Conservation (phyloP, 169 alveolate genomes). For the Besnoitia besnoiti region DNA sequence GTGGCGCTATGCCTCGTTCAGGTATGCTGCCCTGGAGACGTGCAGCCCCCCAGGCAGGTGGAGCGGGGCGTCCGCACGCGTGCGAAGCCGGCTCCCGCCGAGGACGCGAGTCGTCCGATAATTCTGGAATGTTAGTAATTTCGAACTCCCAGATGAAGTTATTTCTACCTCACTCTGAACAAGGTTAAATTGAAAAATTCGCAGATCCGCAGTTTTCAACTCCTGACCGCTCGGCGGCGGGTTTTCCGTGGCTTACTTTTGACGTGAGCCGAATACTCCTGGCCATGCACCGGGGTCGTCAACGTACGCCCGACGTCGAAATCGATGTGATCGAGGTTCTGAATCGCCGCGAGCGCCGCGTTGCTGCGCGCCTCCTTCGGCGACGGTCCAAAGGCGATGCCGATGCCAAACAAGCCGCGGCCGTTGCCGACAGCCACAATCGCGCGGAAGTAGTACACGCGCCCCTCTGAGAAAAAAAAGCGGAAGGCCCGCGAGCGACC, state of each 20-base stretch:
- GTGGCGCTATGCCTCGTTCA: too few species aligned
- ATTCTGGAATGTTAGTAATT: too few species aligned
- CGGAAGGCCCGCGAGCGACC: neutral
- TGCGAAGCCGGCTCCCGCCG: too few species aligned
- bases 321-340: neutral
- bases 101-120: too few species aligned
- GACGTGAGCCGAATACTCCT: constrained; percentile 25
- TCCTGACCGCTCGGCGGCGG: too few species aligned
- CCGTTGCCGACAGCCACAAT: constrained; percentile 68
- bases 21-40: too few species aligned
- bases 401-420: constrained; percentile 62
- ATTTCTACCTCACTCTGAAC: neutral
- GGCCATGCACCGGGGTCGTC: constrained; percentile 55
- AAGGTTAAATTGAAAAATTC: neutral
- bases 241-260: neutral
- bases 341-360: constrained; percentile 41
- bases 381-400: constrained; percentile 59
- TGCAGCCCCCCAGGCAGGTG: too few species aligned
- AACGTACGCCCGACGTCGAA: constrained; percentile 2
- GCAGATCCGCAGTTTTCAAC: too few species aligned
- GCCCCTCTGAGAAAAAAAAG: constrained; percentile 29
- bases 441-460: constrained; percentile 64
- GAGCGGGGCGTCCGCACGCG: too few species aligned
- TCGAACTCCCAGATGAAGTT: too few species aligned
- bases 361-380: constrained; percentile 34